Evolutionary conservation across 805 yeast species (phyloP).

Genomic region (Wickerhamiella nectarea): DNA sequence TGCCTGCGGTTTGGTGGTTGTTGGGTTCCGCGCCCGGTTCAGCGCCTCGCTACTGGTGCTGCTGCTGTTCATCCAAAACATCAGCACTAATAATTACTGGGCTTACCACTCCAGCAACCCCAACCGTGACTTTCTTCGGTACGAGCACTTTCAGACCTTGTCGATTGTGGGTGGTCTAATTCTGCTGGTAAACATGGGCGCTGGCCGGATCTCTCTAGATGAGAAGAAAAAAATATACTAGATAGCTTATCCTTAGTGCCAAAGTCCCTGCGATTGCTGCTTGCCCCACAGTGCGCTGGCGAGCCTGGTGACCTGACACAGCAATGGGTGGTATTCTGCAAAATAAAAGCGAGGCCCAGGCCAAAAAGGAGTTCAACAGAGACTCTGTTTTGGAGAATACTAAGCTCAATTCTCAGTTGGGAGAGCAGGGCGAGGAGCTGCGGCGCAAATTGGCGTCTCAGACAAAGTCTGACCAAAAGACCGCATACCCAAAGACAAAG

Average conservation of each 20-base stretch:
- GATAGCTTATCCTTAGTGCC: not conserved
- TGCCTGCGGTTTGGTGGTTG: slow-evolving; percentile 62
- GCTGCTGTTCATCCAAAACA: slow-evolving; percentile 60
- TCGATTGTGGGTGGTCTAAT: slow-evolving; percentile 90
- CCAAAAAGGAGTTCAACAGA: slow-evolving; percentile 28
- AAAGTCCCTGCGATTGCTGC: not conserved
- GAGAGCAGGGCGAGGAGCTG: slow-evolving; percentile 17
- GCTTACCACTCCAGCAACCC: slow-evolving; percentile 52
- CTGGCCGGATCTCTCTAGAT: slow-evolving; percentile 85
- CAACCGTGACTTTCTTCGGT: slow-evolving; percentile 75
- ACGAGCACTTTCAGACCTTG: slow-evolving; percentile 88
- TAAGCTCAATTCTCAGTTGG: slow-evolving; percentile 43
- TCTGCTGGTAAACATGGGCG: slow-evolving; percentile 87
- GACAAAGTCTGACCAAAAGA: slow-evolving; percentile 6
- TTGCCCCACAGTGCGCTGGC: not conserved
- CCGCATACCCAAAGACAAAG: slow-evolving; percentile 19
- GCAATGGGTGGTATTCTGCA: slow-evolving; percentile 12
- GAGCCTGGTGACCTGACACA: not conserved
- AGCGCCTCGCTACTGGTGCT: slow-evolving; percentile 59
- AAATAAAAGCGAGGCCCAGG: slow-evolving; percentile 8
- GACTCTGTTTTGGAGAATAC: slow-evolving; percentile 72
- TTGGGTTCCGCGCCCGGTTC: slow-evolving; percentile 87
- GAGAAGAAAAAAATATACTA: slow-evolving; percentile 88
- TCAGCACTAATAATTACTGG: slow-evolving; percentile 84
- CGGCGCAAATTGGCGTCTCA: slow-evolving; percentile 9